Conservation (phyloP, 73 alveolate species). For the Paramecium bursaria region DNA sequence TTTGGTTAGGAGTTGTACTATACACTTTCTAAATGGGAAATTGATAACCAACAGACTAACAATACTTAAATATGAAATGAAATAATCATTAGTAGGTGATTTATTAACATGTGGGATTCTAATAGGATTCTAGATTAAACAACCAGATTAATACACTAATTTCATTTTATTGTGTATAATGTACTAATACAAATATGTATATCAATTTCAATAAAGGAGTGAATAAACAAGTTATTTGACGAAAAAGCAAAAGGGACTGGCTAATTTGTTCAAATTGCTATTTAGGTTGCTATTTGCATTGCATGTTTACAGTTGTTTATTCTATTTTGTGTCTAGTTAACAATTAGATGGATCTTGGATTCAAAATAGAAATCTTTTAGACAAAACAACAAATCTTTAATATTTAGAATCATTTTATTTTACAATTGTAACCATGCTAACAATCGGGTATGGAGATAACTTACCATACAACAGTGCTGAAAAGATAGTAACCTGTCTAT, state of each 20-base stretch:
- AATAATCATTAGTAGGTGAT: not conserved
- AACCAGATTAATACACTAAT: not conserved
- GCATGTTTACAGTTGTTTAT: conserved; percentile 13
- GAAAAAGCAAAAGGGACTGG: conserved; percentile 33
- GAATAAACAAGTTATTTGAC: conserved; percentile 15
- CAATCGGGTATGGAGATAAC: conserved; percentile 55
- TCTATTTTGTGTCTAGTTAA: too few species aligned
- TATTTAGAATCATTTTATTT: conserved; percentile 47
- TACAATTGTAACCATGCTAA: conserved; percentile 49
- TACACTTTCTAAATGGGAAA: conserved; percentile 1
- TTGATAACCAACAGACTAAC: conserved; percentile 2
- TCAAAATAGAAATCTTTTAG: too few species aligned
- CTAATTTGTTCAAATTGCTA: conserved; percentile 21
- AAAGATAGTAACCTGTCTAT: conserved; percentile 12
- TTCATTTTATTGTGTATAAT: not conserved
- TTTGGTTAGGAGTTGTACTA: conserved; percentile 26
- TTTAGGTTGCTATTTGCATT: not conserved
- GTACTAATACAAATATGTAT: conserved; percentile 18
- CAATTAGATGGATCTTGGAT: too few species aligned
- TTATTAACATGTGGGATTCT: not conserved
- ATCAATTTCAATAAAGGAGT: not conserved
- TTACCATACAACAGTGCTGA: conserved; percentile 3
- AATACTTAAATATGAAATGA: not conserved
- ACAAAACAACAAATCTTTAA: too few species aligned
- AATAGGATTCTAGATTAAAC: not conserved